Conservation (phyloP, 164 flowering plant species). For the Berberis vulgaris region DNA sequence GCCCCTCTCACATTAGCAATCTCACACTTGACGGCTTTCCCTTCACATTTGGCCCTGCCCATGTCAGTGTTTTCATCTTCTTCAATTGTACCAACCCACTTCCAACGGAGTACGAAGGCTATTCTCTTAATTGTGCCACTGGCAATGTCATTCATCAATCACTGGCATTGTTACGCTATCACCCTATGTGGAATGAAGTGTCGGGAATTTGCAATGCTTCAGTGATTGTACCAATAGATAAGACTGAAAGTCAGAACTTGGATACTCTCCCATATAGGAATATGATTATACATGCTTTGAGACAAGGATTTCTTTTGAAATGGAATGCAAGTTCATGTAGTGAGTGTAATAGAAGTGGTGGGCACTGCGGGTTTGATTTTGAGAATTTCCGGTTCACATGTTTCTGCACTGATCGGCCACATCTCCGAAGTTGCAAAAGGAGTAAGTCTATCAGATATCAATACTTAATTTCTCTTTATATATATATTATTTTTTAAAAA, state of each 20-base stretch:
- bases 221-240: neutral
- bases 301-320: conserved; percentile 8
- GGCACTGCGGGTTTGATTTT: conserved; percentile 13
- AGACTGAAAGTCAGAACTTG: neutral
- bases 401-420: conserved; percentile 11
- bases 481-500: too few relatives aligned
- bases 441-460: neutral
- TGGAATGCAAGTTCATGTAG: conserved; percentile 12
- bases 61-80: neutral
- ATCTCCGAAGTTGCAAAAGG: neutral
- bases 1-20: neutral
- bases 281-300: neutral
- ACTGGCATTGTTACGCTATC: neutral
- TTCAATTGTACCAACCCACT: neutral
- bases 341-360: conserved; percentile 9
- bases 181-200: neutral
- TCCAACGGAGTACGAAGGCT: neutral
- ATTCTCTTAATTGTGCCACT: neutral
- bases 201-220: neutral
- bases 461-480: neutral
- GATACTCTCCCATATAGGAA: neutral
- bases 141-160: neutral
- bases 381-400: neutral
- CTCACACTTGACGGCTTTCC: neutral
- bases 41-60: neutral